A percentile compares a stretch with the other conserved stretches of the same genome.
Evolutionary conservation across 2,329 filamentous ascomycete species (phyloP).

Genomic region (Malbranchea cinnamomea): DNA sequence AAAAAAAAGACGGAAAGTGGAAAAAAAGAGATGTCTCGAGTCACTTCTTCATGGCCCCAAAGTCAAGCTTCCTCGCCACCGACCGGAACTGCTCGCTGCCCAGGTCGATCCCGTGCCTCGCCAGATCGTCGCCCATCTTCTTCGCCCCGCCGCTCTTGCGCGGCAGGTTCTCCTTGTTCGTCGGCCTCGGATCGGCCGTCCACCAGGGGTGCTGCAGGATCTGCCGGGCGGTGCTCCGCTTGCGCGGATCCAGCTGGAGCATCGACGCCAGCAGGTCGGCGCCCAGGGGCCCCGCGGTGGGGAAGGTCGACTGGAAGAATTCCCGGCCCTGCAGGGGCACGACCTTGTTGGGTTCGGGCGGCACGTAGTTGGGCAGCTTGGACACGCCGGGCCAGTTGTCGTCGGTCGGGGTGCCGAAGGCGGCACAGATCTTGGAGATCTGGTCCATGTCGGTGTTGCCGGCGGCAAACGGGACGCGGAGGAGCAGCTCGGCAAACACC

Average conservation of each 20-base stretch:
- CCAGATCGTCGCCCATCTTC: constrained; percentile 70
- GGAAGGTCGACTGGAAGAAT: constrained; percentile 63
- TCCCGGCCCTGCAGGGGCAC: constrained; percentile 48
- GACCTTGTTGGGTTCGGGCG: constrained; percentile 42
- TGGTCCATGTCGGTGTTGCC: constrained; percentile 78
- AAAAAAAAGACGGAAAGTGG: too few relatives aligned
- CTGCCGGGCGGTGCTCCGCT: constrained; percentile 60
- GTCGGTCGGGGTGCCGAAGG: constrained; percentile 80
- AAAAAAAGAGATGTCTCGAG: constrained; percentile 32
- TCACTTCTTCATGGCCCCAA: constrained; percentile 36
- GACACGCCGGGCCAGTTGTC: constrained; percentile 91
- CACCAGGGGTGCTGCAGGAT: constrained; percentile 79
- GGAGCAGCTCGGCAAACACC: constrained; percentile 81
- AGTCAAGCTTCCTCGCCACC: constrained; percentile 71
- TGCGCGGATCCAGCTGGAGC: constrained; percentile 71
- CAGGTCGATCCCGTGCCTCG: constrained; percentile 56
- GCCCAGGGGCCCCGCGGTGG: constrained; percentile 64
- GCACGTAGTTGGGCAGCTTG: constrained; percentile 64
- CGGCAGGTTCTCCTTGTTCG: constrained; percentile 66
- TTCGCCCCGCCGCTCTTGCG: constrained; percentile 57
- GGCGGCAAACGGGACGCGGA: constrained; percentile 68
- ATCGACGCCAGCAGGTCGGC: constrained; percentile 81
- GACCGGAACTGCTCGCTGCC: constrained; percentile 52
- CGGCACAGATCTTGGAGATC: constrained; percentile 67
- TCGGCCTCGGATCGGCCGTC: constrained; percentile 68